Evolutionary conservation across 768 basidiomycete species (phyloP).

Genomic region (Pulveroboletus frians): DNA sequence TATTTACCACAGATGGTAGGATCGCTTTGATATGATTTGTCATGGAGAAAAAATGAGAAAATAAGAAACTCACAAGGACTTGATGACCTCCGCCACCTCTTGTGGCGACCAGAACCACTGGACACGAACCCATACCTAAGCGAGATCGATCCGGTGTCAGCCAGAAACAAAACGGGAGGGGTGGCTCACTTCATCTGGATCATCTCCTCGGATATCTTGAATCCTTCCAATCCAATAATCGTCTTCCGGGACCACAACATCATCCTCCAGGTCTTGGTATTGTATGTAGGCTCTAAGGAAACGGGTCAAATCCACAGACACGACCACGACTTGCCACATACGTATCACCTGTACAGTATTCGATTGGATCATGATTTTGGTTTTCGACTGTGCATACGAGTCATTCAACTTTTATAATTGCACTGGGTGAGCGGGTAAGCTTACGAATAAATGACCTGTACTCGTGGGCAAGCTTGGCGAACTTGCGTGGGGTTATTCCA

Average conservation of each 20-base stretch:
- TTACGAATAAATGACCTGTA: constrained; percentile 19
- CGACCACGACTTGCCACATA: constrained; percentile 11
- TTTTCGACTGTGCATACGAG: constrained; percentile 12
- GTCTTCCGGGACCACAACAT: constrained; percentile 21
- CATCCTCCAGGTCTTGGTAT: background rate
- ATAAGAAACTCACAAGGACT: constrained; percentile 43
- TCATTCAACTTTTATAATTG: background rate
- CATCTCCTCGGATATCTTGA: constrained; percentile 36
- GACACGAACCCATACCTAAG: constrained; percentile 48
- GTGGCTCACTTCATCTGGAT: constrained; percentile 28
- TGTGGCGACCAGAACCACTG: constrained; percentile 52
- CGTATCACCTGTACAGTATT: constrained; percentile 34
- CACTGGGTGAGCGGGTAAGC: background rate
- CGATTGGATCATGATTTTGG: constrained; percentile 7
- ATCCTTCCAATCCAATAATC: constrained; percentile 52
- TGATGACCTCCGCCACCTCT: constrained; percentile 42
- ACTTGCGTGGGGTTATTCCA: constrained; percentile 11
- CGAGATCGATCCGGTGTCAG: background rate
- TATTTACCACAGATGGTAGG: constrained; percentile 35
- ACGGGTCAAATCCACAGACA: background rate
- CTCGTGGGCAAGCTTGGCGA: constrained; percentile 1
- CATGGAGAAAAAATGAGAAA: background rate
- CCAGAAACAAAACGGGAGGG: background rate
- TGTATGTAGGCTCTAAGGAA: constrained; percentile 33
- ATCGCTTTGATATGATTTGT: constrained; percentile 30